A percentile compares a stretch with the other conserved stretches of the same genome.
These are phyloP conservation scores for Fusarium musae DNA, from an alignment of 2,329 filamentous ascomycete species.

Conservation along the genomic window DNA sequence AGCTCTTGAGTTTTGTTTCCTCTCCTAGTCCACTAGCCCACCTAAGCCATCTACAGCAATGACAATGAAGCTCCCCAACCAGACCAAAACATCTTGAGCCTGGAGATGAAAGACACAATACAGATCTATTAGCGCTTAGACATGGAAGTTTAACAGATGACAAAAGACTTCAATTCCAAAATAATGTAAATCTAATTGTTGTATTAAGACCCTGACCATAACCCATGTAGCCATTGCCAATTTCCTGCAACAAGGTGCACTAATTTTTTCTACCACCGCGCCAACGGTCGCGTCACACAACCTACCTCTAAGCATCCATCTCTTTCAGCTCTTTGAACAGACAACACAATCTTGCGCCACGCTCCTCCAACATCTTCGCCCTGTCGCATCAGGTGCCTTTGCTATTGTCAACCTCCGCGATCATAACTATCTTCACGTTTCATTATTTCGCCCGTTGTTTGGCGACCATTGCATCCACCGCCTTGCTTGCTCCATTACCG, in stretches of 20 bases:
- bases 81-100: background rate
- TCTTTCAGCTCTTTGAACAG: slow-evolving; percentile 25
- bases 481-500: slow-evolving; percentile 24
- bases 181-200: background rate
- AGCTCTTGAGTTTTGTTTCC: no score
- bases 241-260: slow-evolving; percentile 1
- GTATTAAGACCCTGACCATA: background rate
- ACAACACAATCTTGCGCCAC: slow-evolving; percentile 36
- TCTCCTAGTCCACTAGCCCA: background rate
- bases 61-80: background rate
- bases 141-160: background rate
- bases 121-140: background rate
- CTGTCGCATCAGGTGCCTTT: slow-evolving; percentile 8
- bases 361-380: slow-evolving; percentile 21
- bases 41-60: background rate
- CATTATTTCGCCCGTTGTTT: background rate
- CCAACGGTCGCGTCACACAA: slow-evolving; percentile 40
- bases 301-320: slow-evolving; percentile 11
- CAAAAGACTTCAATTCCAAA: background rate
- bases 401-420: slow-evolving; percentile 21
- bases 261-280: slow-evolving; percentile 18
- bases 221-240: background rate
- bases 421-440: slow-evolving; percentile 22
- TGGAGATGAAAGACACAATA: background rate
- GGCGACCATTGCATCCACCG: background rate